phyloP scores from a whole-genome alignment of 2,329 filamentous ascomycete genomes.

The Ambrosiella xylebori region DNA sequence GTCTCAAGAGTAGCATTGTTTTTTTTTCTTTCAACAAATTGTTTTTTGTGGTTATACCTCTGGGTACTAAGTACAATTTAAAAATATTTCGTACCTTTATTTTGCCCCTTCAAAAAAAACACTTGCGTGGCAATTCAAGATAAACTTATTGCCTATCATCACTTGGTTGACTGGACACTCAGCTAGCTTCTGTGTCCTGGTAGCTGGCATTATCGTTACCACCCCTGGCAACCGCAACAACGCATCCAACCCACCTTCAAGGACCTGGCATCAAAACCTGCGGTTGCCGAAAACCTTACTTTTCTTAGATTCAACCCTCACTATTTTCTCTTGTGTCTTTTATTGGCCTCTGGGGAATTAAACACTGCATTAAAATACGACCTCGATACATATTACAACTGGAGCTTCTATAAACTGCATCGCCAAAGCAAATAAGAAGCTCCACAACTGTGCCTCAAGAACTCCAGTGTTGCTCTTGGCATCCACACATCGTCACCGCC shows the following conservation, averaged over 20 bases:
- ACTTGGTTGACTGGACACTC: too few species aligned
- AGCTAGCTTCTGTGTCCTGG: neutral
- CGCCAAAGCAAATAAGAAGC: too few species aligned
- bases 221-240: constrained; percentile 11
- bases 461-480: neutral
- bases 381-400: too few species aligned
- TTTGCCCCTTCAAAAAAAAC: neutral
- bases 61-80: too few species aligned
- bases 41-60: too few species aligned
- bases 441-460: too few species aligned
- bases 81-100: too few species aligned
- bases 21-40: too few species aligned
- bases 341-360: neutral
- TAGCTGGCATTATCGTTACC: constrained; percentile 8
- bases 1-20: too few species aligned
- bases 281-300: constrained; percentile 4
- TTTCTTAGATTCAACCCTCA: neutral
- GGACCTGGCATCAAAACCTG: constrained; percentile 12
- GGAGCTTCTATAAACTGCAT: too few species aligned
- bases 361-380: too few species aligned
- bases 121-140: constrained; percentile 3
- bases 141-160: neutral
- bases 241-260: constrained; percentile 8
- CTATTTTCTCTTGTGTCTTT: neutral
- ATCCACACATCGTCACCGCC: neutral